Evolutionary conservation across 148 eudicot genomes (phyloP), one percentile per base, ranked within the genome.

Genomic region (Amaranthus cruentus): DNA sequence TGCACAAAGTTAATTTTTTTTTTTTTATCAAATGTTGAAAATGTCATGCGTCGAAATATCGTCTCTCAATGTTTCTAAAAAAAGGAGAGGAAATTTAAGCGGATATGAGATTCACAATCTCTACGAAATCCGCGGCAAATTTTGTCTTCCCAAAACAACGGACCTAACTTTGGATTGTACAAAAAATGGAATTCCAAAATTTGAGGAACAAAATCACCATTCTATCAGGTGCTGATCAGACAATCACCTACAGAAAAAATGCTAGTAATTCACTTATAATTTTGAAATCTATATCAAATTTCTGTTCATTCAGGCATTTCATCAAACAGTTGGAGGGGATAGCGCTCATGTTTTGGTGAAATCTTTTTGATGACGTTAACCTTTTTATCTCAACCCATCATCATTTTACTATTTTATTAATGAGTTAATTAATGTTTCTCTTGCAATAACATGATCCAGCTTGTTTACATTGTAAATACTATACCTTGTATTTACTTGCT

Each of bases 391-490:
- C 18, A 6, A 66, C 55, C 62, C 62, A 78, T 67, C 9, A 18
- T 15, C 56, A 51, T 2, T 61, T 69, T 14, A 42, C 55, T 55
- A 12, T 4, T 55, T 69, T 65, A 15, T 9, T 59, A 61, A 3
- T 43, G 28, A 47, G 4, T 38, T 5, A 7, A 43, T 59, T 54
- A 21, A 2, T 6, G 2, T 44, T 8, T 13, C 2, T 43, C 54
- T 9, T 65, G 28, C 9, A 54, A 38, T 51, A 67, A 42, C 55
- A 76, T 84, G 87, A 69, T 79, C 10, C 77, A 74, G 5, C 74
- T 84, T 60, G 73, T 38, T 66, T 71, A 79, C 15, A 14, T 76
- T 70, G 68, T 81, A n/a, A 76, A 76, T 70, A 68, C 79, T 66
- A 47, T 75, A 55, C 84, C 78, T 51, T 71, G 55, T 46, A 72